Evolutionary conservation across 75 land plant species (phyloP).

Genomic region (Chamaecyparis obtusa): DNA sequence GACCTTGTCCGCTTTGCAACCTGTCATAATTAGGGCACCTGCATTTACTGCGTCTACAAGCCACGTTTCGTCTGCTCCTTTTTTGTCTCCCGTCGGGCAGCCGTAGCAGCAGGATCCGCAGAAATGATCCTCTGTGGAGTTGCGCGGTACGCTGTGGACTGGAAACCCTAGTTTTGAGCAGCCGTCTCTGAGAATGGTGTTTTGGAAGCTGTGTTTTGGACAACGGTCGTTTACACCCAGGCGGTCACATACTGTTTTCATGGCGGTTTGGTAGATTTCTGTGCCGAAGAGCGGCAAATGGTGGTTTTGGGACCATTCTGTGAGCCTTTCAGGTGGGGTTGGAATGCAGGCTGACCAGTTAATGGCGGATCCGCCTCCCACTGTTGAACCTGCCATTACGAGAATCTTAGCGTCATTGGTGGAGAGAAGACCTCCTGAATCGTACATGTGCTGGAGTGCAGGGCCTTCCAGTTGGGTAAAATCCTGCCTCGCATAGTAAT

Average conservation of each 20-base stretch:
- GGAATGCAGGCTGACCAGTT: constrained; percentile 86
- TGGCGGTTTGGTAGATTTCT: constrained; percentile 54
- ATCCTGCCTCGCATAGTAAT: constrained; percentile 67
- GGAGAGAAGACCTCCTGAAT: constrained; percentile 51
- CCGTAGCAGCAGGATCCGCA: constrained; percentile 85
- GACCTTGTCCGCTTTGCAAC: constrained; percentile 60
- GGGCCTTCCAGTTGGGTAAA: constrained; percentile 72
- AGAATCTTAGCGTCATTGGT: constrained; percentile 55
- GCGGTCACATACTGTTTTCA: constrained; percentile 70
- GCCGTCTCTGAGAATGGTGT: constrained; percentile 63
- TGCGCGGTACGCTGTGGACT: constrained; percentile 55
- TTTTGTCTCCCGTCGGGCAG: constrained; percentile 66
- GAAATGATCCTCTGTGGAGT: constrained; percentile 59
- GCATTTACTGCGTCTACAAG: constrained; percentile 70
- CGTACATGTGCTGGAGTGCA: constrained; percentile 53
- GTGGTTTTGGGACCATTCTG: constrained; percentile 61
- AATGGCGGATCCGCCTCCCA: constrained; percentile 91
- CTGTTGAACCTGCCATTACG: constrained; percentile 70
- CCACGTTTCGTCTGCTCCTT: constrained; percentile 80
- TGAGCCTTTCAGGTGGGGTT: constrained; percentile 64
- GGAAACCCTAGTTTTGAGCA: constrained; percentile 66
- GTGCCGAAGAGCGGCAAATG: constrained; percentile 56
- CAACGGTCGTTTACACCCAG: constrained; percentile 60
- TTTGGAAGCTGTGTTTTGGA: constrained; percentile 65
- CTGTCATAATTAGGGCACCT: constrained; percentile 70